Evolutionary conservation across 805 yeast species (phyloP).

Genomic region (Zygosaccharomyces rouxii): DNA sequence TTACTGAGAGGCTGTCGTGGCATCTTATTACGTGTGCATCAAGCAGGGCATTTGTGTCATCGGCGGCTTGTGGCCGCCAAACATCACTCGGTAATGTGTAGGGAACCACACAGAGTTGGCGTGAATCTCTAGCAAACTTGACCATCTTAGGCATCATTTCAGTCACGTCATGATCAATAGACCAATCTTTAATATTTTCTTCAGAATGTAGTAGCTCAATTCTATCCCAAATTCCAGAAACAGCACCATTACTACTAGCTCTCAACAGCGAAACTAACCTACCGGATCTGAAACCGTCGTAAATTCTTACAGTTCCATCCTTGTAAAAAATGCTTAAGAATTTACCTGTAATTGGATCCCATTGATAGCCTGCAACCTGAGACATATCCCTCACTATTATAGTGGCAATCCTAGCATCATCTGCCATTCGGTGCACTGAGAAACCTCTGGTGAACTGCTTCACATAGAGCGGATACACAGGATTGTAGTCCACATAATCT

Average conservation of each 20-base stretch:
- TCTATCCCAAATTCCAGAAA: constrained; percentile 23
- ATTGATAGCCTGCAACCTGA: constrained; percentile 17
- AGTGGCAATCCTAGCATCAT: constrained; percentile 18
- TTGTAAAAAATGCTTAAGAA: constrained; percentile 44
- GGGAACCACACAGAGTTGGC: constrained; percentile 15
- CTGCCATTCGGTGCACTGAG: constrained; percentile 16
- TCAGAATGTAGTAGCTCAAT: not conserved
- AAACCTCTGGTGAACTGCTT: constrained; percentile 15
- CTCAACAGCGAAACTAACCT: constrained; percentile 23
- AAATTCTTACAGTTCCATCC: constrained; percentile 49
- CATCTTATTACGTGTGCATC: constrained; percentile 24
- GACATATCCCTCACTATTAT: constrained; percentile 21
- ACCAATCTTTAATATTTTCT: not conserved
- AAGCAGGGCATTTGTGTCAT: constrained; percentile 2
- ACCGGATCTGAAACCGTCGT: constrained; percentile 36
- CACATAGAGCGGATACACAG: constrained; percentile 16
- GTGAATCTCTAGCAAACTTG: constrained; percentile 19
- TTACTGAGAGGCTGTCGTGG: constrained; percentile 11
- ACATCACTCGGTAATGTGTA: constrained; percentile 13
- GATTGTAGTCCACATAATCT: constrained; percentile 15
- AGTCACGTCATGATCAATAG: constrained; percentile 19
- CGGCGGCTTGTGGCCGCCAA: constrained; percentile 17
- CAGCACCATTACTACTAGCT: constrained; percentile 9
- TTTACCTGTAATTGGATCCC: constrained; percentile 27
- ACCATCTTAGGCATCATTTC: constrained; percentile 22